phyloP scores from a whole-genome alignment of 352 stramenopile species.

The Phytophthora lateralis region DNA sequence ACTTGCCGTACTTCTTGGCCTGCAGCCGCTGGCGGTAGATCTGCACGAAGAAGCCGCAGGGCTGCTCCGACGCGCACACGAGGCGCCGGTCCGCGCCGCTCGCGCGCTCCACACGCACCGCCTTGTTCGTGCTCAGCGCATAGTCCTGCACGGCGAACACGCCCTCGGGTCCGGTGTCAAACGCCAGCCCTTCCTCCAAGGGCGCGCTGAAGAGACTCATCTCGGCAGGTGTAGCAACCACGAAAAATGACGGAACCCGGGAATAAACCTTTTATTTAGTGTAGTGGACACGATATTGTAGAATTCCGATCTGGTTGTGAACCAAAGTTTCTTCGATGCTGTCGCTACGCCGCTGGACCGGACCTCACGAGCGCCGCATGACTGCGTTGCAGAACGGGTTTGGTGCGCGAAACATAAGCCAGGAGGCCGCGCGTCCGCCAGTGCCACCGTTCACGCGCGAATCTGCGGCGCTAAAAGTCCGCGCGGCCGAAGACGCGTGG shows the following conservation, averaged over 20 bases:
- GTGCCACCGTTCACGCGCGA: constrained; percentile 85
- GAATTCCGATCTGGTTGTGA: too few species aligned
- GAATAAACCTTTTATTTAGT: background rate
- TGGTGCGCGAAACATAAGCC: constrained; percentile 15
- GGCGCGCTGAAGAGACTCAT: constrained; percentile 24
- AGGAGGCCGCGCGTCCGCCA: constrained; percentile 34
- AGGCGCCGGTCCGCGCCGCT: constrained; percentile 36
- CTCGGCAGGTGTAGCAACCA: constrained; percentile 9
- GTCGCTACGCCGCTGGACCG: background rate
- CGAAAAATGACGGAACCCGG: constrained; percentile 2
- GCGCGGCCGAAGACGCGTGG: constrained; percentile 89
- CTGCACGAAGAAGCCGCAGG: constrained; percentile 39
- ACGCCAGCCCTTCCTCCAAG: constrained; percentile 28
- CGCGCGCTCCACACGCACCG: constrained; percentile 28
- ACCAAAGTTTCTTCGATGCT: background rate
- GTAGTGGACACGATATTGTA: too few species aligned
- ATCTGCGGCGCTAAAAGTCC: constrained; percentile 79
- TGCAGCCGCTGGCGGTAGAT: constrained; percentile 37
- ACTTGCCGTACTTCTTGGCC: constrained; percentile 36
- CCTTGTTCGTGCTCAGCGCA: constrained; percentile 30
- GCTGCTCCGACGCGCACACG: constrained; percentile 24
- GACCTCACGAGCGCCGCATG: background rate
- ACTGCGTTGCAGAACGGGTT: background rate
- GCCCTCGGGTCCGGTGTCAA: constrained; percentile 26
- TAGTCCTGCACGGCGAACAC: constrained; percentile 43